Evolutionary conservation across 306 rosid species (phyloP).

Genomic region (Cicer cuneatum): DNA sequence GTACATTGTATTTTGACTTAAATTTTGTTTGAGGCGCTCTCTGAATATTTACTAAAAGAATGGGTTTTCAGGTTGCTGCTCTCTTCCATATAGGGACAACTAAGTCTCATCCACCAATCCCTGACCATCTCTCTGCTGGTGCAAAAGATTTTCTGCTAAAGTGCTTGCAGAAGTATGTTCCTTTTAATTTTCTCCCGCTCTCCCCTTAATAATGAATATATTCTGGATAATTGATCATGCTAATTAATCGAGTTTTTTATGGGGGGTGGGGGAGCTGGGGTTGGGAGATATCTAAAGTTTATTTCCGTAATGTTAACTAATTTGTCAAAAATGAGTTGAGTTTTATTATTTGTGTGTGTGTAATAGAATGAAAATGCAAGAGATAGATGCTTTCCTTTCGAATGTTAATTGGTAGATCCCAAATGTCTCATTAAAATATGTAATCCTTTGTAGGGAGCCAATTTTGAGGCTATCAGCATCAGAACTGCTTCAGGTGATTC

Average conservation of each 20-base stretch:
- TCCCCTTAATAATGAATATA: conserved; percentile 7
- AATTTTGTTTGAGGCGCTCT: conserved; percentile 34
- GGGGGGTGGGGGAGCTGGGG: neutral
- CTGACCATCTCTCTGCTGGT: conserved; percentile 85
- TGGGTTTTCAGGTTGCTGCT: conserved; percentile 86
- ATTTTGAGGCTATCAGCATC: conserved; percentile 77
- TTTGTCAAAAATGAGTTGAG: conserved; percentile 15
- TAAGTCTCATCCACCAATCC: conserved; percentile 98
- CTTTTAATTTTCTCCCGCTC: conserved; percentile 40
- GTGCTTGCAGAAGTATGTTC: conserved; percentile 87
- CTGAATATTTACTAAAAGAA: conserved; percentile 49
- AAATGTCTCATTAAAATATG: neutral
- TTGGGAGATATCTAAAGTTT: neutral
- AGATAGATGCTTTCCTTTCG: conserved; percentile 22
- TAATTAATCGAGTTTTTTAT: conserved; percentile 26
- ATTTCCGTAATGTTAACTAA: conserved; percentile 5
- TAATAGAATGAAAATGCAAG: too few relatives aligned
- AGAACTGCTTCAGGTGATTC: conserved; percentile 86
- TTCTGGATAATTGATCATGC: conserved; percentile 15
- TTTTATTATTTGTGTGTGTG: neutral
- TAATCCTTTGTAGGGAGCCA: conserved; percentile 81
- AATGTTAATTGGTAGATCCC: conserved; percentile 21
- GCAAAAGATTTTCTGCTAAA: conserved; percentile 92
- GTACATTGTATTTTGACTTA: conserved; percentile 50
- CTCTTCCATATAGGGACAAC: conserved; percentile 97